phyloP scores from a whole-genome alignment of 1,284 basidiomycete species.

The Leccinum huronense region DNA sequence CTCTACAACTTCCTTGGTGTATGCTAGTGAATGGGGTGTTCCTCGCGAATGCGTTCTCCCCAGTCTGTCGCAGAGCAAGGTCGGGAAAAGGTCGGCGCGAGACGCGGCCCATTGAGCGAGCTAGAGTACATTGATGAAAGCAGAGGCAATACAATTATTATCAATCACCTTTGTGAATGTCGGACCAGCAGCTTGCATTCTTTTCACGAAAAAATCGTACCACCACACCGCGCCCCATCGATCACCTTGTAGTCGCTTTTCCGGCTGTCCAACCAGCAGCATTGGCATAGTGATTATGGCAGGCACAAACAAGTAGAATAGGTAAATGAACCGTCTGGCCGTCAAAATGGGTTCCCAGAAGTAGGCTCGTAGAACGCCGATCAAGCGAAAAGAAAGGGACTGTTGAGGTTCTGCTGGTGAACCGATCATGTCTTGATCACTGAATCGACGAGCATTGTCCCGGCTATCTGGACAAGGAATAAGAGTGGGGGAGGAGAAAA shows the following conservation, averaged over 20 bases:
- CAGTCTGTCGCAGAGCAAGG: slow-evolving; percentile 85
- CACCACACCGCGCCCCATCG: slow-evolving; percentile 92
- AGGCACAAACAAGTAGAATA: slow-evolving; percentile 84
- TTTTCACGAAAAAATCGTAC: slow-evolving; percentile 85
- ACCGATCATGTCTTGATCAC: slow-evolving; percentile 42
- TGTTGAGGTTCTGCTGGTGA: slow-evolving; percentile 62
- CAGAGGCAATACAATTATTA: slow-evolving; percentile 4
- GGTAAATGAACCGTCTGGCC: slow-evolving; percentile 78
- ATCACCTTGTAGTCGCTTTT: slow-evolving; percentile 59
- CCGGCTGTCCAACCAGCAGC: slow-evolving; percentile 72
- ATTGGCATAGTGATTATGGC: slow-evolving; percentile 86
- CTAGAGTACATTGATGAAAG: slow-evolving; percentile 40
- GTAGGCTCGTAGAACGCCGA: slow-evolving; percentile 47
- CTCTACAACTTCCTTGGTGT: slow-evolving; percentile 86
- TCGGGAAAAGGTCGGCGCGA: slow-evolving; percentile 91
- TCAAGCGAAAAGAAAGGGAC: slow-evolving; percentile 45
- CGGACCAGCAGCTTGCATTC: slow-evolving; percentile 94
- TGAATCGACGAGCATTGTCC: slow-evolving; percentile 22
- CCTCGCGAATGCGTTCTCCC: slow-evolving; percentile 89
- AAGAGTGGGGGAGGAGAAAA: slow-evolving; percentile 59
- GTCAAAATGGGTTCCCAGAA: slow-evolving; percentile 90
- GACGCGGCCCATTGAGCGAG: slow-evolving; percentile 99
- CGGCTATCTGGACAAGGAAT: slow-evolving; percentile 53
- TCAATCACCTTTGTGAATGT: slow-evolving; percentile 90
- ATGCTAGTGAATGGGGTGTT: slow-evolving; percentile 76